Evolutionary conservation across 805 yeast species (phyloP), one percentile per base, ranked within the genome.

Genomic region (Crinitomyces ghanaensis): DNA sequence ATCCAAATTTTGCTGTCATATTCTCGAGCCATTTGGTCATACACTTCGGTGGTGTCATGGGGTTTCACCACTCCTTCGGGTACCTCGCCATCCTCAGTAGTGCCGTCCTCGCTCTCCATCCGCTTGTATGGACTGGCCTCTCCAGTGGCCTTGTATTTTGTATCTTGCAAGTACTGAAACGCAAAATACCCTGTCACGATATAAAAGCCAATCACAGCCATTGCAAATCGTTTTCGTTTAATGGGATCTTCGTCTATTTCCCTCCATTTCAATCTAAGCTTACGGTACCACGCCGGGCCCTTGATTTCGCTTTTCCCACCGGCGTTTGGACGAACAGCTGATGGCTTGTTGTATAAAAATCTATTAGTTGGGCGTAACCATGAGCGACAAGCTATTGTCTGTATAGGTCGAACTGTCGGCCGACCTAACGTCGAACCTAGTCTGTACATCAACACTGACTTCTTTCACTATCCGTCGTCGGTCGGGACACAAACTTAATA

Each of bases 1-100:
- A 74, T 63, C 45, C 78, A 74, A 42, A 88, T 80, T 37, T 75
- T 86, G 24, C 65, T 63, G 52, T 88, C 98, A 53, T 88, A 88
- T 4, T 72, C 78, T 11, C 61, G 68, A 0, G 97, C 97, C 43
- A 81, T 72, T 2, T 58, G 57, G 44, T 88, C 86, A 51, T 79
- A 44, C 41, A 54, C 52, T 3, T 51, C 52, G 1, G 94, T 82
- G 6, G 95, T 79, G 52, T 88, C 95, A 47, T 73, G 70, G 1
- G 93, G 67, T 4, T 79, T 77, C 31, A 77, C 65, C 26, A 82
- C 73, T 30, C 65, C 45, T 16, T 16, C 18, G 9, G 18, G 19
- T 4, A 19, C 11, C 5, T 16, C 18, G 8, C 26, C 24, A 21
- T 25, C 35, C 3, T 35, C 38, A 13, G 32, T 6, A n/a, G 14